Percentiles rank a stretch among this genome's conserved stretches.
Evolutionary conservation across 352 stramenopile genomes (phyloP).

Genomic region (Phytophthora cactorum): DNA sequence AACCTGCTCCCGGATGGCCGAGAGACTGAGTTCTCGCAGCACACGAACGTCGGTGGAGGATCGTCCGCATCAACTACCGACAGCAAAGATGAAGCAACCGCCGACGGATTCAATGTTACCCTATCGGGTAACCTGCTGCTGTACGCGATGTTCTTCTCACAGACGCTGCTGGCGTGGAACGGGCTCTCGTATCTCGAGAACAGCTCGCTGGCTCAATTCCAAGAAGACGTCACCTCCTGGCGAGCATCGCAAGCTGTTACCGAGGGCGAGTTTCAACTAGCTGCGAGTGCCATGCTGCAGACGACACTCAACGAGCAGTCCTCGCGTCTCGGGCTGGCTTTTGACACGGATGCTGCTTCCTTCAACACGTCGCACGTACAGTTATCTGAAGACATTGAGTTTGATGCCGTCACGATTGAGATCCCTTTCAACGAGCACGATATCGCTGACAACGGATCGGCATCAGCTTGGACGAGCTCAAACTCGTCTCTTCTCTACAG

Average conservation of each 20-base stretch:
- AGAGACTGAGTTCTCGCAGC: conserved; percentile 17
- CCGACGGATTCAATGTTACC: conserved; percentile 19
- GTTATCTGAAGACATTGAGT: conserved; percentile 39
- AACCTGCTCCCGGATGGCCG: conserved; percentile 36
- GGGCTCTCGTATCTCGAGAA: conserved; percentile 35
- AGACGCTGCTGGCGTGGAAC: conserved; percentile 38
- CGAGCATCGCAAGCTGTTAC: conserved; percentile 10
- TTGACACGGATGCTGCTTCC: conserved; percentile 24
- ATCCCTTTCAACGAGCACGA: conserved; percentile 39
- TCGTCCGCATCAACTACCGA: neutral
- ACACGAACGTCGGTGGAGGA: conserved; percentile 16
- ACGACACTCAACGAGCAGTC: conserved; percentile 31
- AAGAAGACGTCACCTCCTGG: conserved; percentile 23
- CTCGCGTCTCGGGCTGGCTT: conserved; percentile 17
- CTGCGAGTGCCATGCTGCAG: conserved; percentile 23
- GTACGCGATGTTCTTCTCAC: conserved; percentile 46
- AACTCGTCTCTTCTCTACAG: conserved; percentile 13
- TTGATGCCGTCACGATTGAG: conserved; percentile 51
- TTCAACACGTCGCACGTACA: conserved; percentile 39
- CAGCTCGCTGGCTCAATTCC: conserved; percentile 27
- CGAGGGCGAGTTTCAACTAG: conserved; percentile 19
- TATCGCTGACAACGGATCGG: conserved; percentile 19
- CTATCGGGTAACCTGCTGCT: conserved; percentile 42
- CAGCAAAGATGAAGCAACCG: neutral
- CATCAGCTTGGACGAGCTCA: conserved; percentile 14